Evolutionary conservation across 331 rosid genomes (phyloP).

Genomic region (Quercus phellos): DNA sequence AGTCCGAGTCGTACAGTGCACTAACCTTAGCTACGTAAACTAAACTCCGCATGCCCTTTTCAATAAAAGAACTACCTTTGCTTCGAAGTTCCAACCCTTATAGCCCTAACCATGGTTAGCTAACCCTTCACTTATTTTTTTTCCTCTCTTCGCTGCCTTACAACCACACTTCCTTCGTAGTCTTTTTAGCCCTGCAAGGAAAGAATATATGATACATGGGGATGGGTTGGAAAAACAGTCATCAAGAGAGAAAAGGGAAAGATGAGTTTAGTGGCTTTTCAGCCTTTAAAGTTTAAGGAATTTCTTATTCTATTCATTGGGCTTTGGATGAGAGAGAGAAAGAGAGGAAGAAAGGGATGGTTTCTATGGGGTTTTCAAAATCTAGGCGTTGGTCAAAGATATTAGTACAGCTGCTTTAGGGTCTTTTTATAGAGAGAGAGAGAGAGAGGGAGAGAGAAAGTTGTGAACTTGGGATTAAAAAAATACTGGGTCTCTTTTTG

Average conservation of each 20-base stretch:
- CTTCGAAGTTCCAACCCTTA: conserved; percentile 2
- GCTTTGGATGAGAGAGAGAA: conserved; percentile 6
- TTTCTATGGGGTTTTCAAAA: conserved; percentile 33
- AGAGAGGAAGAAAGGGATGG: neutral
- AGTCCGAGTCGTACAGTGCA: conserved; percentile 29
- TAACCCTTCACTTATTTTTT: neutral
- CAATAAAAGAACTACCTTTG: conserved; percentile 8
- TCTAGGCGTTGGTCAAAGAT: conserved; percentile 48
- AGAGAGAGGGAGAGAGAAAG: neutral
- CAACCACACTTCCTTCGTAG: conserved; percentile 8
- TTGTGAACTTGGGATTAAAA: neutral
- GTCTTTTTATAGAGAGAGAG: neutral
- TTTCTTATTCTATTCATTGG: conserved; percentile 28
- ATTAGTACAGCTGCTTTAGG: conserved; percentile 23
- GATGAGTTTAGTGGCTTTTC: conserved; percentile 13
- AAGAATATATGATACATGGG: neutral
- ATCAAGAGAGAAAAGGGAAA: conserved; percentile 7
- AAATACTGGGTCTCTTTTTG: conserved; percentile 1
- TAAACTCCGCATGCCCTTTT: conserved; percentile 17
- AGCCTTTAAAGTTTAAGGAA: conserved; percentile 9
- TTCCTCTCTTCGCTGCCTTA: neutral
- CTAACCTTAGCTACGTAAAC: conserved; percentile 22
- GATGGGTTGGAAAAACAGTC: conserved; percentile 4
- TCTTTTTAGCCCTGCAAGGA: neutral
- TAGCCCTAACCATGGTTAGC: conserved; percentile 40